A percentile compares a stretch with the other conserved stretches of the same genome.
Evolutionary conservation across 345 rosid genomes (phyloP).

Genomic region (Conringia planisiliqua): DNA sequence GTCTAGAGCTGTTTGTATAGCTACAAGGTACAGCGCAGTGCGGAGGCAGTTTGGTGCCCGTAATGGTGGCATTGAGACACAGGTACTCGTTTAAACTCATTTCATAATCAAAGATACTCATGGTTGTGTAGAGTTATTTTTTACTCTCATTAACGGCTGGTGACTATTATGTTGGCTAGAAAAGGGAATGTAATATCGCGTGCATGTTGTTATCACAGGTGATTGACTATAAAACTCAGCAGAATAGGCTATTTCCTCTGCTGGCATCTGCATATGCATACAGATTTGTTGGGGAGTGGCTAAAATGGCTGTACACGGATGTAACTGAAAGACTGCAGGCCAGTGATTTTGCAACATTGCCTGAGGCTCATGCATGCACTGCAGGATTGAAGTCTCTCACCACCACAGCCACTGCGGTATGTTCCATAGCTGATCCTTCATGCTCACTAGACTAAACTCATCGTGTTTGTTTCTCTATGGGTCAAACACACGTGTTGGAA

Average conservation of each 20-base stretch:
- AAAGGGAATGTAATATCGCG: background rate
- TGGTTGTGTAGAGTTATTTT: background rate
- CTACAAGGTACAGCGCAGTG: conserved; percentile 94
- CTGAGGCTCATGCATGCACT: conserved; percentile 99
- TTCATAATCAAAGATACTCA: background rate
- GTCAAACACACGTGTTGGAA: background rate
- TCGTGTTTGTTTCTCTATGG: background rate
- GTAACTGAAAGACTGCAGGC: conserved; percentile 85
- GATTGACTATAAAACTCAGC: conserved; percentile 97
- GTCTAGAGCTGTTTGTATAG: conserved; percentile 92
- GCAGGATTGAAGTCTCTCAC: conserved; percentile 98
- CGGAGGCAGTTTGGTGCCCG: conserved; percentile 93
- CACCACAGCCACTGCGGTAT: conserved; percentile 86
- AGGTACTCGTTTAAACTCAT: conserved; percentile 44
- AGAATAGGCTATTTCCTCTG: conserved; percentile 92
- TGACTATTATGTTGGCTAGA: background rate
- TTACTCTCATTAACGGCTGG: background rate
- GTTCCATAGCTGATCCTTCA: conserved; percentile 24
- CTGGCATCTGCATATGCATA: conserved; percentile 99
- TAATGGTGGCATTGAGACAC: conserved; percentile 76
- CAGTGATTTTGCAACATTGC: conserved; percentile 85
- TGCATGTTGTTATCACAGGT: conserved; percentile 49
- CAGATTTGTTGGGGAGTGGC: conserved; percentile 98
- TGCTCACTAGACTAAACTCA: background rate
- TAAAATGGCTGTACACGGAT: conserved; percentile 89